A percentile compares a stretch with the other conserved stretches of the same genome.
Conservation (phyloP, 805 yeast genomes). For the Cyberlindnera bimundalis region DNA sequence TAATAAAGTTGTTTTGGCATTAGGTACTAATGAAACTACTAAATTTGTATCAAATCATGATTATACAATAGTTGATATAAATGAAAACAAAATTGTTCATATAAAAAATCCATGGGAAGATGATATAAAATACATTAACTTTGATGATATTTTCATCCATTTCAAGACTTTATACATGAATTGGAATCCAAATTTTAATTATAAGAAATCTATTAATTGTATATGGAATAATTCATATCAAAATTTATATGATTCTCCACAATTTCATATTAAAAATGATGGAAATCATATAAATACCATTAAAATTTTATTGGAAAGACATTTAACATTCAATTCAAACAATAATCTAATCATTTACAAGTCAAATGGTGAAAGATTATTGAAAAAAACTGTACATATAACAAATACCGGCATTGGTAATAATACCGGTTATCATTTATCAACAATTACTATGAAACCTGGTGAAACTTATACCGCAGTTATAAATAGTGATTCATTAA, state of each 20-base stretch:
- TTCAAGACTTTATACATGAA: conserved; percentile 59
- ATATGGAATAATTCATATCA: conserved; percentile 26
- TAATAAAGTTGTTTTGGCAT: conserved; percentile 50
- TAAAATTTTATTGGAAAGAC: conserved; percentile 50
- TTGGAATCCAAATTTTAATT: conserved; percentile 49
- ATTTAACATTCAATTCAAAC: conserved; percentile 28
- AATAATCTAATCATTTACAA: conserved; percentile 30
- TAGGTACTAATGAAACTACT: conserved; percentile 55
- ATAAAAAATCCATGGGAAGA: conserved; percentile 45
- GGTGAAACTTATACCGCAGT: conserved; percentile 30
- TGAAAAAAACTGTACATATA: conserved; percentile 6
- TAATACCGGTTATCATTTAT: conserved; percentile 39
- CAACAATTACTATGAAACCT: conserved; percentile 32
- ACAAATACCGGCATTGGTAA: conserved; percentile 21
- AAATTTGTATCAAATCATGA: conserved; percentile 62
- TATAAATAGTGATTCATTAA: conserved; percentile 12
- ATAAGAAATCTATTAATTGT: conserved; percentile 27
- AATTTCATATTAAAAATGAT: conserved; percentile 38
- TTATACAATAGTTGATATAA: conserved; percentile 48
- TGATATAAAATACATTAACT: conserved; percentile 16
- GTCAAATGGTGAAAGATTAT: conserved; percentile 32
- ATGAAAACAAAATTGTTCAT: conserved; percentile 17
- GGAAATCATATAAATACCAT: conserved; percentile 30
- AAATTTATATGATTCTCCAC: conserved; percentile 36
- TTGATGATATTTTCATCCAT: conserved; percentile 31